These are phyloP conservation scores for Saturnispora besseyi DNA, from an alignment of 805 yeast species.

Conservation along the genomic window DNA sequence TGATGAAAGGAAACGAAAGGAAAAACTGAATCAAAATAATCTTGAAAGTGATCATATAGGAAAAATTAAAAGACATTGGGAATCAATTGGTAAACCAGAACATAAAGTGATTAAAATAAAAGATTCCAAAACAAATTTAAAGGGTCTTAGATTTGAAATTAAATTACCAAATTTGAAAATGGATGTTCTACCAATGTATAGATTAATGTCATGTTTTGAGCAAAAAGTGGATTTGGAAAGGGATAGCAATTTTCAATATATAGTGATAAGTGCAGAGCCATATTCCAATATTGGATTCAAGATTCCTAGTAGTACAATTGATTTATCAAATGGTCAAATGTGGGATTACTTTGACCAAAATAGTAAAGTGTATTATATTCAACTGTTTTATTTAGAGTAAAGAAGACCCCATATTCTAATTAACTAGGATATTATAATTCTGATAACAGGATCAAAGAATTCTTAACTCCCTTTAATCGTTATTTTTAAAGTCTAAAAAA, in stretches of 20 bases:
- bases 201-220: conserved; percentile 75
- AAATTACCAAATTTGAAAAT: conserved; percentile 41
- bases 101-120: conserved; percentile 60
- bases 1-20: conserved; percentile 20
- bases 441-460: too few relatives aligned
- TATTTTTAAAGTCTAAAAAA: not conserved
- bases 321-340: conserved; percentile 32
- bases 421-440: too few relatives aligned
- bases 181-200: conserved; percentile 49
- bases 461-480: too few relatives aligned
- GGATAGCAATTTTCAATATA: conserved; percentile 51
- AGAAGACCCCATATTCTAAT: not conserved
- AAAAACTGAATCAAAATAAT: conserved; percentile 3
- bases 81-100: conserved; percentile 66
- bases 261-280: conserved; percentile 83
- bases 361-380: conserved; percentile 58
- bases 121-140: conserved; percentile 45
- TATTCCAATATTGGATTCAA: conserved; percentile 74
- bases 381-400: conserved; percentile 44
- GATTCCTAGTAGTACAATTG: conserved; percentile 54
- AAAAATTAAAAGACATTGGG: conserved; percentile 36
- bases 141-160: conserved; percentile 60
- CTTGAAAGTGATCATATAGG: conserved; percentile 12
- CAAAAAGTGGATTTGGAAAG: conserved; percentile 34
- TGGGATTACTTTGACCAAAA: conserved; percentile 76